Conservation (phyloP, 2,329 filamentous ascomycete genomes). For the Cercospora beticola region DNA sequence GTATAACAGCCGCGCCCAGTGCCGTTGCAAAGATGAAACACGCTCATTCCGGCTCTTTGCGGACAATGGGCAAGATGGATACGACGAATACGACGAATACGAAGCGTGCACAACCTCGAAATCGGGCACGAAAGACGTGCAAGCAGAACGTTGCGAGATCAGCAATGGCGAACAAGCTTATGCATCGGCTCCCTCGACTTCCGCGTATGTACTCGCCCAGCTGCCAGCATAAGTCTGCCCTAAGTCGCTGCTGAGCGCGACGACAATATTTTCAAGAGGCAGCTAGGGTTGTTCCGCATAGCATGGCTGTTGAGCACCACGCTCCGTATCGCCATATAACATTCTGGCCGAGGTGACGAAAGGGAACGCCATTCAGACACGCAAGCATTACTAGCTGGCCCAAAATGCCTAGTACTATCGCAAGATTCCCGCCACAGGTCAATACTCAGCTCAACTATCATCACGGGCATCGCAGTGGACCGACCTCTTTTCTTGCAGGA, state of each 20-base stretch:
- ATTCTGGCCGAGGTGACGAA: neutral
- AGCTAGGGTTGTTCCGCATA: neutral
- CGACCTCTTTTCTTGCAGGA: neutral
- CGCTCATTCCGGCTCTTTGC: neutral
- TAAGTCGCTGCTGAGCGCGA: neutral
- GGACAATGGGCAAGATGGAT: neutral
- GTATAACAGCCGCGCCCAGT: neutral
- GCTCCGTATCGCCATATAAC: neutral
- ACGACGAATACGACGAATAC: neutral
- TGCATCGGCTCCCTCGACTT: neutral
- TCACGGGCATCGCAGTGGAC: neutral
- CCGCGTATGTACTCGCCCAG: neutral
- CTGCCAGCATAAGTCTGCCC: neutral
- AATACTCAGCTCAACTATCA: neutral
- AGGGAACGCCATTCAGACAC: neutral
- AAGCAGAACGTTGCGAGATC: neutral
- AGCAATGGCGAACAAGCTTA: neutral
- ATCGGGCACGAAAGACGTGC: neutral
- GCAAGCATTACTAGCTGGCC: neutral
- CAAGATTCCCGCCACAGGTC: neutral
- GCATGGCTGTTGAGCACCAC: neutral
- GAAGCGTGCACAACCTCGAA: neutral
- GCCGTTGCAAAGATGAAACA: neutral
- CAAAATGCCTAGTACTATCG: neutral
- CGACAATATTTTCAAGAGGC: neutral